Percentiles rank a stretch among this genome's conserved stretches.
phyloP scores from a whole-genome alignment of 768 basidiomycete genomes.

The Mycena latifolia region DNA sequence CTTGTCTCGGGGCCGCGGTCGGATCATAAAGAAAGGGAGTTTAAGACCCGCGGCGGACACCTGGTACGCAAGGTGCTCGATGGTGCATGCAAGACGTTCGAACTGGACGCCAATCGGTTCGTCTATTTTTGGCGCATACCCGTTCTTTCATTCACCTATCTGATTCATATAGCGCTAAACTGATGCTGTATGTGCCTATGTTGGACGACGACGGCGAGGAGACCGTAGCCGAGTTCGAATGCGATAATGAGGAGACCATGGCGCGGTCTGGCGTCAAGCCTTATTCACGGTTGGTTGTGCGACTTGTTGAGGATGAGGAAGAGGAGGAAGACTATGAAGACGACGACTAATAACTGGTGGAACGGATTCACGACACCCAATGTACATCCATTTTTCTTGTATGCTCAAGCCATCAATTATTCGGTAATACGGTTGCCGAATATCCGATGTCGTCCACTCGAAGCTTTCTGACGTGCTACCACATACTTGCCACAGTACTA shows the following conservation, averaged over 20 bases:
- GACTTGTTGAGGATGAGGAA: conserved; percentile 8
- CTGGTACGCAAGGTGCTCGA: conserved; percentile 44
- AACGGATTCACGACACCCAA: no score
- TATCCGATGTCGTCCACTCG: no score
- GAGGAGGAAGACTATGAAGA: conserved; percentile 3
- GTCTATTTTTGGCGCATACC: not conserved
- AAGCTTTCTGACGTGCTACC: no score
- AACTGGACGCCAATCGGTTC: conserved; percentile 35
- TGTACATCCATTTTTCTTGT: not conserved
- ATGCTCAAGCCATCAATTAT: no score
- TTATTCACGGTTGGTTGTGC: conserved; percentile 11
- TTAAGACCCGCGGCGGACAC: conserved; percentile 47
- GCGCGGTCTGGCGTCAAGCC: conserved; percentile 14
- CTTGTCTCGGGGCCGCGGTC: conserved; percentile 17
- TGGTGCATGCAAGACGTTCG: conserved; percentile 45
- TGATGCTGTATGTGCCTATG: conserved; percentile 22
- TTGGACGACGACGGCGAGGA: conserved; percentile 12
- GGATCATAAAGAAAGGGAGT: conserved; percentile 24
- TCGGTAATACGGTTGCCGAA: no score
- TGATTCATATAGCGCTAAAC: conserved; percentile 14
- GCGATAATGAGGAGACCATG: conserved; percentile 21
- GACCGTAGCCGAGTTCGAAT: conserved; percentile 10
- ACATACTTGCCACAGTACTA: no score
- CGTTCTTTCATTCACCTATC: not conserved
- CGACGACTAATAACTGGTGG: no score